Base-by-base conservation (phyloP, 768 basidiomycete species). In the Kwoniella sp. region DNA sequence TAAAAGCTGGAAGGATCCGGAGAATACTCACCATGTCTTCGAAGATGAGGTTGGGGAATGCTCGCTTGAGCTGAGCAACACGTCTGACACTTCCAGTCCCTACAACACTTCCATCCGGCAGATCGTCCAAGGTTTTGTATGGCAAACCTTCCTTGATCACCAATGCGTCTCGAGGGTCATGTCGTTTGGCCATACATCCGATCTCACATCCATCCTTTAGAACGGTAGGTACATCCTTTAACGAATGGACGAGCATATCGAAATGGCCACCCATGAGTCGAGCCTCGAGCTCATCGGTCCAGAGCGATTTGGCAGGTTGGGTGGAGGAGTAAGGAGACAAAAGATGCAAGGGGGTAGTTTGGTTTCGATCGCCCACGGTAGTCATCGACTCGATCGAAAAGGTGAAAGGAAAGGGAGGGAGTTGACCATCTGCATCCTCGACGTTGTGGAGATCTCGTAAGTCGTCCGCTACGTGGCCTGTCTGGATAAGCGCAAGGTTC, bases 201-300 rank as follows among this genome's bases (percentile, higher is more conserved):
- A 99, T 84, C 72, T 87, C 84, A 79, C 91, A 97, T 2, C 91
- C 91, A 0, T 86, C 85, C 0, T 92, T 91, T 29, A 99, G 83
- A 6, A 83, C 83, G 1, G 95, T 98, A 2, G 95, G 95, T 30
- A 97, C 86, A 78, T 98, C 96, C 80, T 99, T 99, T 71, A 91
- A 83, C 36, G 85, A 87, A 81, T 99, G 95, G 21, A 98, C 87
- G 71, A 99, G 86, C 84, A 97, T 87, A 78, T 99, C 96, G 53
- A 94, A 89, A 13, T 84, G 82, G 29, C 84, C 81, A 48, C 87
- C 84, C 58, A 86, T 83, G 64, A 99, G 82, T 48, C 87, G 88
- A 21, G 90, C 89, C 77, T 99, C 96, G 58, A 99, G 87, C 71
- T 97, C 95, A 71, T 92, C 90, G 37, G 96, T 99, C 96, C 96